A percentile compares a stretch with the other conserved stretches of the same genome.
Conservation (phyloP, 345 rosid species). For the Chamaenerion angustifolium region DNA sequence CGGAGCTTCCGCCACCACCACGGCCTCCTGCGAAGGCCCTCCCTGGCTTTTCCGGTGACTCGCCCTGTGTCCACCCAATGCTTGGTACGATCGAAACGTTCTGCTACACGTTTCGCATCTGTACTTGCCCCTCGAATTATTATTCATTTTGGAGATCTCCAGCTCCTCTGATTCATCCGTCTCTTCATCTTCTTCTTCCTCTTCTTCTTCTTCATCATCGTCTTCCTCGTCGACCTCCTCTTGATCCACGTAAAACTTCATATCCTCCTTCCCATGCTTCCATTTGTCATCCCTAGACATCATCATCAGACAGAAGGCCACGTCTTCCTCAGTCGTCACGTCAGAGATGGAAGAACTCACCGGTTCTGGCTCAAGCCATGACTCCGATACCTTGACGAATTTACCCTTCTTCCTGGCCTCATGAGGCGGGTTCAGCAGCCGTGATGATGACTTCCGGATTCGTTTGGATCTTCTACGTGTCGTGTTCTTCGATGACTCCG, state of each 20-base stretch:
- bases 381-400: not conserved
- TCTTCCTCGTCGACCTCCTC: too few species aligned
- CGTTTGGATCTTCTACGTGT: conserved; percentile 56
- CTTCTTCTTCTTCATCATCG: too few species aligned
- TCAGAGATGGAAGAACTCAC: conserved; percentile 66
- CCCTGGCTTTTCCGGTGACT: conserved; percentile 44
- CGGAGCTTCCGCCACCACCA: not conserved
- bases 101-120: conserved; percentile 76
- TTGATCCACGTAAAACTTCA: too few species aligned
- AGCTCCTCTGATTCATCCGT: conserved; percentile 14
- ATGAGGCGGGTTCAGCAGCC: too few species aligned
- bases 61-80: conserved; percentile 84
- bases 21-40: not conserved
- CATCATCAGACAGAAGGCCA: conserved; percentile 90
- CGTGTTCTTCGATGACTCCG: conserved; percentile 58
- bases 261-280: conserved; percentile 14
- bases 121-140: conserved; percentile 33
- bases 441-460: conserved; percentile 12
- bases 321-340: conserved; percentile 65
- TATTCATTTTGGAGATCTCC: too few species aligned
- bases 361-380: conserved; percentile 36
- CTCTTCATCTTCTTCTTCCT: conserved; percentile 13
- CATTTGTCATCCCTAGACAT: conserved; percentile 61
- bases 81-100: conserved; percentile 81
- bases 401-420: too few species aligned